Percentiles rank a stretch among this genome's conserved stretches.
These are phyloP conservation scores for Rauvolfia tetraphylla DNA, from an alignment of 257 asterid species.

Conservation along the genomic window DNA sequence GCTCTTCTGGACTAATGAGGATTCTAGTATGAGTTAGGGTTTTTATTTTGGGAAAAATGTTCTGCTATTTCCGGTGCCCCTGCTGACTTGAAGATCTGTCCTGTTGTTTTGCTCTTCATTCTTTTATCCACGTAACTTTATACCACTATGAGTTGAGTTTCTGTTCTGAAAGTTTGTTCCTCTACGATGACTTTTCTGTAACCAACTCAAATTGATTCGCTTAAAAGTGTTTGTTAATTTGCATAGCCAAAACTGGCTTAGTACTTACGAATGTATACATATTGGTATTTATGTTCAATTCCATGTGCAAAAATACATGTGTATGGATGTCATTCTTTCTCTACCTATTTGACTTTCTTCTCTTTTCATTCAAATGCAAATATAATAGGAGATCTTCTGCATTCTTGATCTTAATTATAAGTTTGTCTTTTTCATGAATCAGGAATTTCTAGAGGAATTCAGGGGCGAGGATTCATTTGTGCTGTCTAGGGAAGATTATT, in stretches of 20 bases:
- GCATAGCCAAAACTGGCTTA: background rate
- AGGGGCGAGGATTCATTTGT: background rate
- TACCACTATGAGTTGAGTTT: background rate
- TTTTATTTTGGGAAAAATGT: constrained; percentile 6
- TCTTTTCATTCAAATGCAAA: background rate
- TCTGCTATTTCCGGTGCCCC: no score
- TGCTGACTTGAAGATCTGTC: constrained; percentile 18
- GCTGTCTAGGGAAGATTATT: background rate
- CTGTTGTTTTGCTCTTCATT: background rate
- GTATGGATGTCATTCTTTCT: background rate
- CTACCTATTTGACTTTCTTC: background rate
- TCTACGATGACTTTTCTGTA: background rate
- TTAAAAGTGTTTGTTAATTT: background rate
- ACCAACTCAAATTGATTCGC: background rate
- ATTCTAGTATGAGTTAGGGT: background rate
- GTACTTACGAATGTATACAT: background rate
- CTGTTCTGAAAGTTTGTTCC: background rate
- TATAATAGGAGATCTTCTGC: constrained; percentile 1
- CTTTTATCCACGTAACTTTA: background rate
- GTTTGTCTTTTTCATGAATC: background rate
- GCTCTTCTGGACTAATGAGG: background rate
- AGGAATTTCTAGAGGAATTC: constrained; percentile 4
- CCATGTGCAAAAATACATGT: background rate
- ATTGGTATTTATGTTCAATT: background rate
- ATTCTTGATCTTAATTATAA: background rate